phyloP scores from a whole-genome alignment of 345 rosid genomes.

The Dipteronia dyeriana region DNA sequence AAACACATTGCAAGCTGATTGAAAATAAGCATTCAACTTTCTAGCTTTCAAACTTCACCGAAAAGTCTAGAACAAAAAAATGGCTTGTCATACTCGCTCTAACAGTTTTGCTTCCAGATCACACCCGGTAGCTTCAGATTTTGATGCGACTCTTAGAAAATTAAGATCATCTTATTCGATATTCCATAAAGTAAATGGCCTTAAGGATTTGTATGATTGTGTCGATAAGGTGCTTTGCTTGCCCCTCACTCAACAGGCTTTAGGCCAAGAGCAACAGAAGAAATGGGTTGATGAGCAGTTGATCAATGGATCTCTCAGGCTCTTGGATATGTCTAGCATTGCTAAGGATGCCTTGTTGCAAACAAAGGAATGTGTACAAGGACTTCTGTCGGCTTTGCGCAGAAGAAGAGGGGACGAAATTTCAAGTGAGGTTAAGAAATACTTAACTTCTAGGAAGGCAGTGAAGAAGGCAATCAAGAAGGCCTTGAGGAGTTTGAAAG shows the following conservation, averaged over 20 bases:
- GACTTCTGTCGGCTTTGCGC: constrained; percentile 34
- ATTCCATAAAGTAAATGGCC: constrained; percentile 17
- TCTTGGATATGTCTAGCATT: background rate
- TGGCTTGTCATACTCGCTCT: constrained; percentile 44
- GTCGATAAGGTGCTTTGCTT: constrained; percentile 35
- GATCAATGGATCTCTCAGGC: constrained; percentile 35
- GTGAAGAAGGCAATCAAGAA: constrained; percentile 38
- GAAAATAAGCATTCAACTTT: background rate
- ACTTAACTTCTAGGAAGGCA: constrained; percentile 31
- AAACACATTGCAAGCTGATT: background rate
- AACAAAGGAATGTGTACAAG: constrained; percentile 27
- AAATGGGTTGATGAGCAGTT: constrained; percentile 29
- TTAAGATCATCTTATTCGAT: constrained; percentile 21
- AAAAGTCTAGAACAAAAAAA: background rate
- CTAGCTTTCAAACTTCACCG: background rate
- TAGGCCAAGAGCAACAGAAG: constrained; percentile 32
- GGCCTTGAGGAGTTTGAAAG: constrained; percentile 31
- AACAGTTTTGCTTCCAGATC: constrained; percentile 45
- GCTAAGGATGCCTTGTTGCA: constrained; percentile 34
- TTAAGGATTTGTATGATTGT: constrained; percentile 36
- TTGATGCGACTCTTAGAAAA: constrained; percentile 36
- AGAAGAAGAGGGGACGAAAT: constrained; percentile 30
- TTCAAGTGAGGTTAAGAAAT: constrained; percentile 24
- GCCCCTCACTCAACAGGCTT: constrained; percentile 24
- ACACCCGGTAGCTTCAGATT: constrained; percentile 40